Evolutionary conservation across 371 early-diverging fungal genomes (phyloP), one percentile per base, ranked within the genome.

Genomic region (Rhizopus sp.): DNA sequence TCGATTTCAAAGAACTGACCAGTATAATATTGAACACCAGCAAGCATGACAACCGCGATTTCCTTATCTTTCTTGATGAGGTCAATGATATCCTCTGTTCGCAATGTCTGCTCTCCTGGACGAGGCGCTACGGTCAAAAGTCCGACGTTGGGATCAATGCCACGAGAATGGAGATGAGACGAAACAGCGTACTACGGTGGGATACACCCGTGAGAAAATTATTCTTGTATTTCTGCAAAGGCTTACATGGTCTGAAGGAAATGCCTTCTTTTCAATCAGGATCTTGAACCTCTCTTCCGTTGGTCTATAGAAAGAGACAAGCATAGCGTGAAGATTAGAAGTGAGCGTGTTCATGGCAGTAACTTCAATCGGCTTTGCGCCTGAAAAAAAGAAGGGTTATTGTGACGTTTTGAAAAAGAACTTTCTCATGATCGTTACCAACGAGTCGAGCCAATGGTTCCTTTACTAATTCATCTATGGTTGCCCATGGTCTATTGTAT

Each of bases 1-100:
- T 82, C 83, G 39, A 98, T 89, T 39, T 95, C 92, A 75, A 97
- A 97, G 45, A 77, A 85, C 73, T 97, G 98, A 1, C 97, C 98
- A 3, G 97, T 95, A 72, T 95, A 96, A 68, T 92, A 98, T 68
- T 98, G 96, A 32, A 98, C 75, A n/a, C 96, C 97, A 39, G 90
- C 84, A 47, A 97, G 85, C 69, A 95, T 70, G 1, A 98, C 90
- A 10, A 97, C 76, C 5, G 98, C 95, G 59, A 93, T 89, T 10
- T 68, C 58, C 47, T 88, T 81, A 8, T 95, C 93, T 42, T 84
- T 69, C 51, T 82, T 81, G 50, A 98, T 93, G 1, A 72, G 60
- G 0, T 81, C 73, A 44, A 95, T 63, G 53, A 98, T 93, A 66
- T 96, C 96, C 53, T 92, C 86, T 0, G 87, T 88, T 23, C 88